A percentile compares a stretch with the other conserved stretches of the same genome.
Evolutionary conservation across 768 basidiomycete species (phyloP).

Genomic region (Tricholoma sp.): DNA sequence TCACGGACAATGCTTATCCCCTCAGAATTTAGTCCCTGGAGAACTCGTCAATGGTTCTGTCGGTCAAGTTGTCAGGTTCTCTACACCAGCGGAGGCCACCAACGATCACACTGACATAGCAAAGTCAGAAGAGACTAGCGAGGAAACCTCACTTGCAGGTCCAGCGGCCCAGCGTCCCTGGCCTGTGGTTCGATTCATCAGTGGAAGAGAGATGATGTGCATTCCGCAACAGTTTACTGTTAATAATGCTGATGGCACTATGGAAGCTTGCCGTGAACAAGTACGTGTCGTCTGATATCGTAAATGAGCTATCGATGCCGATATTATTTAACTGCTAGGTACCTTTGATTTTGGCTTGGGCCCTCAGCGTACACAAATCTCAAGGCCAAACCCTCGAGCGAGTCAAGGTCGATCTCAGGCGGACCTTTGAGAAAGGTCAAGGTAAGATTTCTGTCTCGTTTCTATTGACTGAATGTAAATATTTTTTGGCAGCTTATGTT

Average conservation of each 20-base stretch:
- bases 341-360: slow-evolving; percentile 84
- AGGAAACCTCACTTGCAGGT: background rate
- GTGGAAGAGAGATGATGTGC: slow-evolving; percentile 40
- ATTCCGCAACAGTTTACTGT: slow-evolving; percentile 60
- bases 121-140: slow-evolving; percentile 23
- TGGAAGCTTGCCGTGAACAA: slow-evolving; percentile 59
- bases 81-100: slow-evolving; percentile 37
- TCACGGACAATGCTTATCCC: background rate
- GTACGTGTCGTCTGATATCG: slow-evolving; percentile 23
- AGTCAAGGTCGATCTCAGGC: slow-evolving; percentile 72
- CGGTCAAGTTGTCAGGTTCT: slow-evolving; percentile 49
- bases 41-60: slow-evolving; percentile 67
- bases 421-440: slow-evolving; percentile 80
- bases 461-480: background rate
- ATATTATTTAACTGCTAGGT: slow-evolving; percentile 31
- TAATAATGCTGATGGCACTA: slow-evolving; percentile 49
- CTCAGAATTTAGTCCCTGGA: slow-evolving; percentile 66
- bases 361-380: slow-evolving; percentile 83
- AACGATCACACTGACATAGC: slow-evolving; percentile 32
- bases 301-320: background rate
- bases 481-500: slow-evolving; percentile 48
- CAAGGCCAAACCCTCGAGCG: slow-evolving; percentile 87
- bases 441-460: slow-evolving; percentile 30
- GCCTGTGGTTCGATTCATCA: slow-evolving; percentile 60
- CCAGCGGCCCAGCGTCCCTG: slow-evolving; percentile 22